These are phyloP conservation scores for Terana coerulea DNA, from an alignment of 768 basidiomycete species.

Conservation along the genomic window DNA sequence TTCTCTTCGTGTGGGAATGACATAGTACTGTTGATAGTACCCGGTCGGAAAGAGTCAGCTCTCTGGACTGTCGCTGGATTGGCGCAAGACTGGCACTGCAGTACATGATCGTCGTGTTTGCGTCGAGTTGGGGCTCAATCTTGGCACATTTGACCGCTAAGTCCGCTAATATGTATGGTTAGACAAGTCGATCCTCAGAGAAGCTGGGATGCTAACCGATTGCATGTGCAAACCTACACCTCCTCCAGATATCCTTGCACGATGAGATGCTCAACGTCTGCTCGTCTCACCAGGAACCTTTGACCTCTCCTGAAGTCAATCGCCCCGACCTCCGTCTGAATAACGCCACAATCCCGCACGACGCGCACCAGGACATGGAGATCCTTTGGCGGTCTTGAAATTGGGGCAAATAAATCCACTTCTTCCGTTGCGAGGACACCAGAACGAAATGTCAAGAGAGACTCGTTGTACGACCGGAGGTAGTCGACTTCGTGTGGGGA, in stretches of 20 bases:
- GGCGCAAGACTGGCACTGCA: no score
- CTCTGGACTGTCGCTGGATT: no score
- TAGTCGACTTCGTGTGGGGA: slow-evolving; percentile 84
- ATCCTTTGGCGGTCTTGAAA: slow-evolving; percentile 83
- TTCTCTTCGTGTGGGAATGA: no score
- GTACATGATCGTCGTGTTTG: no score
- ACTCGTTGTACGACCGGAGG: slow-evolving; percentile 72
- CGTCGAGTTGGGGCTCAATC: no score
- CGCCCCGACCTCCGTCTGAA: slow-evolving; percentile 87
- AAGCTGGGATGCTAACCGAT: no score
- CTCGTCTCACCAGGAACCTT: slow-evolving; percentile 81
- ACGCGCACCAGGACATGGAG: slow-evolving; percentile 86
- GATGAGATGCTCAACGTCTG: slow-evolving; percentile 92
- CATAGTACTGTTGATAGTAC: no score
- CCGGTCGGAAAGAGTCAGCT: no score
- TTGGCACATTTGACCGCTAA: no score
- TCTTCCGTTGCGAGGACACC: slow-evolving; percentile 61
- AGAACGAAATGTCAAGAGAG: slow-evolving; percentile 79
- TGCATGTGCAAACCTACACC: slow-evolving; percentile 40
- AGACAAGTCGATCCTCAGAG: no score
- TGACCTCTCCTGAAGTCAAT: slow-evolving; percentile 90
- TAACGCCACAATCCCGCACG: slow-evolving; percentile 83
- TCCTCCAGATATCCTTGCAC: slow-evolving; percentile 92
- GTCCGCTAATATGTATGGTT: no score
- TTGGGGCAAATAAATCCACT: slow-evolving; percentile 81